Conservation (phyloP, 352 stramenopile species). For the Aphanomyces euteiches region DNA sequence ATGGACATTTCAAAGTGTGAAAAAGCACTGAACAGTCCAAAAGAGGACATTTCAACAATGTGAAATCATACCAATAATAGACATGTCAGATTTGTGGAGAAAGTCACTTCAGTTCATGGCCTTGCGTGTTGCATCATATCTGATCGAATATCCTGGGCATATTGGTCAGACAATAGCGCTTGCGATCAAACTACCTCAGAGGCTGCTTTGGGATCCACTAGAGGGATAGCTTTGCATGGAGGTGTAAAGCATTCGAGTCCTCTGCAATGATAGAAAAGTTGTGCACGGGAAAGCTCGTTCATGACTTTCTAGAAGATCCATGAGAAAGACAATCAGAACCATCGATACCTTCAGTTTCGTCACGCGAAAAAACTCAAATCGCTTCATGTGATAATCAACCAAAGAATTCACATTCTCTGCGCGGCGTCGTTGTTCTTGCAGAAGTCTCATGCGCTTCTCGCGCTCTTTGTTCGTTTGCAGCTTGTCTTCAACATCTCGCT, state of each 20-base stretch:
- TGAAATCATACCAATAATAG: no score
- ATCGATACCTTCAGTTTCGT: conserved; percentile 67
- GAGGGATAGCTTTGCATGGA: conserved; percentile 38
- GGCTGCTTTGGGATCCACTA: conserved; percentile 15
- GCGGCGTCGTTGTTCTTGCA: conserved; percentile 76
- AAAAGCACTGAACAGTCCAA: no score
- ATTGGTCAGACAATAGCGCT: no score
- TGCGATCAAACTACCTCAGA: conserved; percentile 9
- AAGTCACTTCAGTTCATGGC: no score
- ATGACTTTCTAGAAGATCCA: conserved; percentile 53
- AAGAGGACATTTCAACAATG: no score
- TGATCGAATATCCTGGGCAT: no score
- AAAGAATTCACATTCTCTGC: conserved; percentile 78
- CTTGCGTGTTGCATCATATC: no score
- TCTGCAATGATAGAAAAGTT: conserved; percentile 74
- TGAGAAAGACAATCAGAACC: not conserved
- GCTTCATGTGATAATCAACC: conserved; percentile 65
- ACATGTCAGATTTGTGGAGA: no score
- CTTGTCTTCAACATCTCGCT: conserved; percentile 73
- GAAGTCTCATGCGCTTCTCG: conserved; percentile 76
- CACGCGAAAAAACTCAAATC: conserved; percentile 68
- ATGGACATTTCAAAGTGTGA: no score
- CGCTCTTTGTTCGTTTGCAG: conserved; percentile 56
- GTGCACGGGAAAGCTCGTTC: conserved; percentile 61
- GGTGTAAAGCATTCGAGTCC: conserved; percentile 62